Evolutionary conservation across 495 filamentous ascomycete species (phyloP), one percentile per base, ranked within the genome.

Genomic region (Amorphotheca resinae): DNA sequence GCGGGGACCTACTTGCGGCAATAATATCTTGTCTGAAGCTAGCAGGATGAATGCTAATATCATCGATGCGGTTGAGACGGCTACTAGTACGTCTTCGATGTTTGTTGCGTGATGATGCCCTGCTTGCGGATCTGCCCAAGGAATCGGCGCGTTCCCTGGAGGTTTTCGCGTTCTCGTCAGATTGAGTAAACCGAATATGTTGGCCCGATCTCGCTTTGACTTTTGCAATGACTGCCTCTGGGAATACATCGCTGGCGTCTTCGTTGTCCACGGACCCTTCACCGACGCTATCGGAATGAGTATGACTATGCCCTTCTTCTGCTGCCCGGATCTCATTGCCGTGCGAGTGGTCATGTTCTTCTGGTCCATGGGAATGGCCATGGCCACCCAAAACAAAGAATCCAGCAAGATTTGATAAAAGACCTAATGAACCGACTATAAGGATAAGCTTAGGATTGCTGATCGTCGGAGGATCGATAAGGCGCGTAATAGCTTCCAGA

Each of bases 21-120:
- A 95, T 89, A 45, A 98, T 91, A 4, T 89, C 82, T 52, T 93
- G 84, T 54, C 91, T 68, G 60, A 95, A 85, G 47, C 80, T 87
- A 9, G 83, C 79, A n/a, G 91, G 91, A 55, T 94, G 82, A 25
- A 88, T 81, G 49, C 77, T 77, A 45, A 94, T 82, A 46, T 89
- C 80, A 32, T 82, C 79, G 28, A 76, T 68, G 45, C 66, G 79
- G 17, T 63, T 56, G 25, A 76, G 63, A 17, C 68, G 70, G 45
- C 66, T 68, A 44, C 68, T 73, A 36, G 71, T 69, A 9, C 72
- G 64, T 37, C 73, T 71, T 38, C 70, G 67, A 38, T 65, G 65
- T 38, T 69, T 49, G 9, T 18, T 48, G 7, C 15, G 23, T n/a
- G 44, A 23, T 9, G 49, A 48, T 20, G 44, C 9, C 17, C 28